Percentiles rank a stretch among this genome's conserved stretches.
These are phyloP conservation scores for Fusarium brevicatenulatum DNA, from an alignment of 2,329 filamentous ascomycete genomes.

Conservation along the genomic window DNA sequence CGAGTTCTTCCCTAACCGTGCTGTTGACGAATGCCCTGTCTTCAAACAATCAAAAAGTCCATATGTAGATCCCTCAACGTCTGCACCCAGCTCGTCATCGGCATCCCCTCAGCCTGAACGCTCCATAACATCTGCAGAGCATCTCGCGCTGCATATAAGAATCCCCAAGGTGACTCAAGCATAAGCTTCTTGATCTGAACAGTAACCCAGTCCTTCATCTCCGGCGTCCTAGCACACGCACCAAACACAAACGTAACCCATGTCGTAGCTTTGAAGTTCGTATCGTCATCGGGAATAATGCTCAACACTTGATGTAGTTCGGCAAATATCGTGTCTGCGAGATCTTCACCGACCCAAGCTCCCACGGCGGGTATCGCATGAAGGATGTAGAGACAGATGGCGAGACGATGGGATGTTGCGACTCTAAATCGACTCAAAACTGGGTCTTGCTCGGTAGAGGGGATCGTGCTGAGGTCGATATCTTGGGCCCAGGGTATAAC, in stretches of 20 bases:
- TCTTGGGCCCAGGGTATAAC: conserved; percentile 54
- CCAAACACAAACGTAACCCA: conserved; percentile 68
- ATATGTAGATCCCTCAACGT: conserved; percentile 54
- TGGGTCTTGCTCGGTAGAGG: conserved; percentile 48
- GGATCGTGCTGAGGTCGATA: conserved; percentile 49
- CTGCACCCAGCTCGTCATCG: conserved; percentile 54
- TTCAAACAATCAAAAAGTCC: conserved; percentile 54
- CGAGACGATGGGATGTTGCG: conserved; percentile 56
- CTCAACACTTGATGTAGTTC: conserved; percentile 60
- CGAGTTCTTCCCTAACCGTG: not conserved
- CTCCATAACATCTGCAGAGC: conserved; percentile 58
- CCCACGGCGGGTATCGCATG: conserved; percentile 50
- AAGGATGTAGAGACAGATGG: conserved; percentile 59
- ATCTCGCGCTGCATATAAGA: conserved; percentile 58
- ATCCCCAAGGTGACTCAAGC: conserved; percentile 59
- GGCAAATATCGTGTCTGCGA: conserved; percentile 51
- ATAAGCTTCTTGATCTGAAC: conserved; percentile 55
- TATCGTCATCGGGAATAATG: conserved; percentile 59
- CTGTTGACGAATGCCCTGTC: conserved; percentile 31
- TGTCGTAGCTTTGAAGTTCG: conserved; percentile 65
- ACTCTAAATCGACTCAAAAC: conserved; percentile 53
- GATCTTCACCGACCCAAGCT: conserved; percentile 39
- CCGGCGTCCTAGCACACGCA: conserved; percentile 57
- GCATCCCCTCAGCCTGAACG: conserved; percentile 47
- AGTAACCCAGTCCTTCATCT: conserved; percentile 60